These are phyloP conservation scores for thale cress (Arabidopsis thaliana) DNA, from an alignment of 345 rosid genomes.

Conservation along the genomic window TAIR10.1 NC_003074.8:20286001-20286500, in stretches of 20 bases:
- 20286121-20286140: slow-evolving; percentile 11
- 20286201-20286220: slow-evolving; percentile 72
- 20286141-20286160: background rate
- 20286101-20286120: slow-evolving; percentile 38
- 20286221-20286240: slow-evolving; percentile 6
- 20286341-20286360: background rate
- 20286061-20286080: background rate
- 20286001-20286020: slow-evolving; percentile 44
- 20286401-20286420: slow-evolving; percentile 93
- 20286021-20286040: slow-evolving; percentile 2
- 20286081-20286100: background rate
- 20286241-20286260: slow-evolving; percentile 19
- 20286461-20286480: slow-evolving; percentile 80
- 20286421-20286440: slow-evolving; percentile 73
- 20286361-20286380: slow-evolving; percentile 43
- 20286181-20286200: slow-evolving; percentile 77
- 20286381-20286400: slow-evolving; percentile 48
- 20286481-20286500: slow-evolving; percentile 62
- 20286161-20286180: slow-evolving; percentile 20
- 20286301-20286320: slow-evolving; percentile 5
- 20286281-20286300: slow-evolving; percentile 28
- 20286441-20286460: slow-evolving; percentile 78
- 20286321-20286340: background rate
- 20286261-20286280: slow-evolving; percentile 19
- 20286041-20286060: slow-evolving; percentile 25